phyloP scores from a whole-genome alignment of 2,329 filamentous ascomycete species.

The Exophiala phaeomuriformis region DNA sequence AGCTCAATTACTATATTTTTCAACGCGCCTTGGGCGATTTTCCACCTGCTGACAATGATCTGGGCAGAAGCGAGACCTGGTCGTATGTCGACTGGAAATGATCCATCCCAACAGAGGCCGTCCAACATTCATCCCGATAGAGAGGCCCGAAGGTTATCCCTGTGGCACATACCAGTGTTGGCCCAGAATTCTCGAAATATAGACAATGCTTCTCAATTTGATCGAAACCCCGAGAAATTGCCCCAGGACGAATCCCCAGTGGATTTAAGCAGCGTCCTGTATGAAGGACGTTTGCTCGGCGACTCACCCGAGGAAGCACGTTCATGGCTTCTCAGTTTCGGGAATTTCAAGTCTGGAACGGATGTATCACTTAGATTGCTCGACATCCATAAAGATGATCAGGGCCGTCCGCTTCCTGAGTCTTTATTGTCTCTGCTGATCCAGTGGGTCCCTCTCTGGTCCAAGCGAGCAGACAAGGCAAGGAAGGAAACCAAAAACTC shows the following conservation, averaged over 20 bases:
- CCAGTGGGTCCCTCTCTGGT: slow-evolving; percentile 20
- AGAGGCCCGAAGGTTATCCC: slow-evolving; percentile 11
- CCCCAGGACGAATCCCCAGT: not conserved
- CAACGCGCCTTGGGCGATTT: not conserved
- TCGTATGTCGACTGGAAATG: slow-evolving; percentile 25
- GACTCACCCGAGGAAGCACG: slow-evolving; percentile 19
- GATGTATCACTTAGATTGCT: slow-evolving; percentile 20
- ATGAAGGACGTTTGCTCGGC: slow-evolving; percentile 6
- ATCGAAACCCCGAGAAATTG: slow-evolving; percentile 8
- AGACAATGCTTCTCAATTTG: slow-evolving; percentile 3
- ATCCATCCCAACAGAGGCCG: slow-evolving; percentile 14
- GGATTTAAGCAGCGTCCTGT: slow-evolving; percentile 9
- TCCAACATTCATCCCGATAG: slow-evolving; percentile 6
- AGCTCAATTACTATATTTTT: not conserved
- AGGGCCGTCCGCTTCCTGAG: slow-evolving; percentile 4
- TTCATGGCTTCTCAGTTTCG: slow-evolving; percentile 21
- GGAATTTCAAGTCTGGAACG: slow-evolving; percentile 19
- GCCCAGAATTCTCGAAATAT: slow-evolving; percentile 10
- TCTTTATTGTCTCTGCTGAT: slow-evolving; percentile 19
- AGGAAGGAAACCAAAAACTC: slow-evolving; percentile 19
- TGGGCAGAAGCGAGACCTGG: slow-evolving; percentile 6
- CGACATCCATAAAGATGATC: slow-evolving; percentile 9
- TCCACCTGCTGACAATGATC: slow-evolving; percentile 5
- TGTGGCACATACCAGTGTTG: slow-evolving; percentile 11
- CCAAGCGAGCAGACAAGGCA: slow-evolving; percentile 12